phyloP scores from a whole-genome alignment of 768 basidiomycete genomes.

The Pleurotus pulmonarius region DNA sequence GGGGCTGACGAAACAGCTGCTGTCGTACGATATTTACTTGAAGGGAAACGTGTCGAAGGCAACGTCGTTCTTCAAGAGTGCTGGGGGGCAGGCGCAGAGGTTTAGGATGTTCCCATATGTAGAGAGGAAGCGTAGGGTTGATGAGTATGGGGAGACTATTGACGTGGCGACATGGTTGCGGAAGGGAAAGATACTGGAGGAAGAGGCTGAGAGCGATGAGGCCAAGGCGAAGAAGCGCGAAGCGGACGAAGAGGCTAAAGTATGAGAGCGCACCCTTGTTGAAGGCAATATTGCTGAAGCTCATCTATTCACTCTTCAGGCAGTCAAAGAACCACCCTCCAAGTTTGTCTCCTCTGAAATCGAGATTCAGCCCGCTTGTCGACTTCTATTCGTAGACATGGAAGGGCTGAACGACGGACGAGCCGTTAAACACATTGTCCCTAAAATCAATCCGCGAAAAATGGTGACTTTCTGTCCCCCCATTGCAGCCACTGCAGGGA shows the following conservation, averaged over 20 bases:
- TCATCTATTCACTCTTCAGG: not conserved
- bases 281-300: too few relatives aligned
- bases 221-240: slow-evolving; percentile 65
- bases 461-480: slow-evolving; percentile 50
- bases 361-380: slow-evolving; percentile 80
- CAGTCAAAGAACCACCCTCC: slow-evolving; percentile 70
- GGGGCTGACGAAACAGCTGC: slow-evolving; percentile 61
- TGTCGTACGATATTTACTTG: slow-evolving; percentile 95
- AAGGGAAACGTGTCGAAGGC: slow-evolving; percentile 92
- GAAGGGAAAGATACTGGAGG: slow-evolving; percentile 87
- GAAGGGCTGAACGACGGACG: slow-evolving; percentile 97
- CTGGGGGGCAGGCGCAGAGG: slow-evolving; percentile 66
- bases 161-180: slow-evolving; percentile 96
- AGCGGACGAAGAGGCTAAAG: slow-evolving; percentile 83
- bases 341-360: slow-evolving; percentile 80
- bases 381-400: slow-evolving; percentile 89
- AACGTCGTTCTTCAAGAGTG: slow-evolving; percentile 82
- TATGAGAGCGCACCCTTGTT: slow-evolving; percentile 20
- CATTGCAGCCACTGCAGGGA: not conserved
- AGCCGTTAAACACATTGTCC: slow-evolving; percentile 93
- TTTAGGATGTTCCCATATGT: slow-evolving; percentile 98
- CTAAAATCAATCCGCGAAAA: slow-evolving; percentile 94
- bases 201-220: slow-evolving; percentile 84
- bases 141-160: slow-evolving; percentile 93
- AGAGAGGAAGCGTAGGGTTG: slow-evolving; percentile 87